Evolutionary conservation across 108 stramenopile genomes (phyloP).

Genomic region (Skeletonema marinoi): DNA sequence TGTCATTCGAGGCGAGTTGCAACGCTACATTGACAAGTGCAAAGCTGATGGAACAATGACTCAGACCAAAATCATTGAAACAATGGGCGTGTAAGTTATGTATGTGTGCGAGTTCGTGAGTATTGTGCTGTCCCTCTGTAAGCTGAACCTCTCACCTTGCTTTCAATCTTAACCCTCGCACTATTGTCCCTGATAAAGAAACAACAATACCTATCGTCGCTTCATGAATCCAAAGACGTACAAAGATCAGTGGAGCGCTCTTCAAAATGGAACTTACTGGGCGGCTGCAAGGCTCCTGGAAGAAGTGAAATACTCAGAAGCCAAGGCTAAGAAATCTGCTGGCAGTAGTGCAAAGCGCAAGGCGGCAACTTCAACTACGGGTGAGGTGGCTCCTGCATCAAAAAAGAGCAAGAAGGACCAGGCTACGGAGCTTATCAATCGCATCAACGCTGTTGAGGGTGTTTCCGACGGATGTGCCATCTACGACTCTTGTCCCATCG

Average conservation of each 20-base stretch:
- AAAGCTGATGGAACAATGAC: conserved; percentile 29
- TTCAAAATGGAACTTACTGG: conserved; percentile 43
- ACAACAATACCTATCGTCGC: conserved; percentile 31
- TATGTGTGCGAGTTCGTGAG: too few relatives aligned
- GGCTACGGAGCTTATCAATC: conserved; percentile 10
- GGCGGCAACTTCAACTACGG: background rate
- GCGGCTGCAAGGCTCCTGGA: conserved; percentile 37
- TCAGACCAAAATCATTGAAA: conserved; percentile 36
- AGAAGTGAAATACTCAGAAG: conserved; percentile 16
- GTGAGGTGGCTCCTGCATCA: background rate
- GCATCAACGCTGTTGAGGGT: conserved; percentile 28
- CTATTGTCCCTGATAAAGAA: background rate
- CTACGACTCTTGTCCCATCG: conserved; percentile 43
- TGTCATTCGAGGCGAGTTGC: conserved; percentile 40
- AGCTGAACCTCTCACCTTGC: too few relatives aligned
- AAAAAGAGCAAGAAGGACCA: conserved; percentile 8
- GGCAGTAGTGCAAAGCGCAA: background rate
- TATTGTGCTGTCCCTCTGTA: too few relatives aligned
- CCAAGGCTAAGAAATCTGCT: conserved; percentile 15
- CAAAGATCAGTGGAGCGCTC: conserved; percentile 42
- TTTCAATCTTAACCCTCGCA: too few relatives aligned
- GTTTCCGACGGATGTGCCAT: conserved; percentile 13
- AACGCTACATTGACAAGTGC: conserved; percentile 47
- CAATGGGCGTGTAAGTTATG: conserved; percentile 23
- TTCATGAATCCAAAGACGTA: conserved; percentile 53